Evolutionary conservation across 1,139 yeast species (phyloP).

Genomic region (Pneumocystis jirovecii): DNA sequence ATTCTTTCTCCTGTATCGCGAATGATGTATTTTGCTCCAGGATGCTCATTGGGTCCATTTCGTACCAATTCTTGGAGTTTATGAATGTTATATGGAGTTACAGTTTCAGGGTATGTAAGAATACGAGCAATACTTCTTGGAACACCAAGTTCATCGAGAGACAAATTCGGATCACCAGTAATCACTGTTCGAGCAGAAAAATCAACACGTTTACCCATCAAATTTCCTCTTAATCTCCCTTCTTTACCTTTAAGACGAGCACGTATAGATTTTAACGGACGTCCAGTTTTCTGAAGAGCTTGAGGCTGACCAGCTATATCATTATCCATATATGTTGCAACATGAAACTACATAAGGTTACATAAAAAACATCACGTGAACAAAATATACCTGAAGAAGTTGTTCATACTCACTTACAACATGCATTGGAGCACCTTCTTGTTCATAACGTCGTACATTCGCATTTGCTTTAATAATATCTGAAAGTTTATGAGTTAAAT

Average conservation of each 20-base stretch:
- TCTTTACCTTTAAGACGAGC: conserved; percentile 98
- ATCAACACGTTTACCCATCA: conserved; percentile 99
- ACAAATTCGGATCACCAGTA: conserved; percentile 97
- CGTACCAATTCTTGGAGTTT: conserved; percentile 81
- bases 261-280: conserved; percentile 95
- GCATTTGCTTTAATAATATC: conserved; percentile 93
- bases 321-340: conserved; percentile 99
- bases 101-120: conserved; percentile 89
- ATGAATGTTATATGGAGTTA: conserved; percentile 93
- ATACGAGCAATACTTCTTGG: conserved; percentile 95
- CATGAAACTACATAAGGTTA: conserved; percentile 42
- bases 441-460: conserved; percentile 87
- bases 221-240: conserved; percentile 94
- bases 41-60: conserved; percentile 98
- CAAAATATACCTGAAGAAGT: conserved; percentile 40
- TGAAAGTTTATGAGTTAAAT: conserved; percentile 91
- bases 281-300: conserved; percentile 94
- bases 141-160: conserved; percentile 96
- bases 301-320: conserved; percentile 99
- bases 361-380: background rate
- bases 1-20: conserved; percentile 98
- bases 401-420: conserved; percentile 94
- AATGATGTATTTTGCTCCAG: conserved; percentile 96
- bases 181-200: conserved; percentile 98
- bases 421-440: conserved; percentile 98